Conservation (phyloP, 2,329 filamentous ascomycete genomes). For the Aquanectria penicillioides region DNA sequence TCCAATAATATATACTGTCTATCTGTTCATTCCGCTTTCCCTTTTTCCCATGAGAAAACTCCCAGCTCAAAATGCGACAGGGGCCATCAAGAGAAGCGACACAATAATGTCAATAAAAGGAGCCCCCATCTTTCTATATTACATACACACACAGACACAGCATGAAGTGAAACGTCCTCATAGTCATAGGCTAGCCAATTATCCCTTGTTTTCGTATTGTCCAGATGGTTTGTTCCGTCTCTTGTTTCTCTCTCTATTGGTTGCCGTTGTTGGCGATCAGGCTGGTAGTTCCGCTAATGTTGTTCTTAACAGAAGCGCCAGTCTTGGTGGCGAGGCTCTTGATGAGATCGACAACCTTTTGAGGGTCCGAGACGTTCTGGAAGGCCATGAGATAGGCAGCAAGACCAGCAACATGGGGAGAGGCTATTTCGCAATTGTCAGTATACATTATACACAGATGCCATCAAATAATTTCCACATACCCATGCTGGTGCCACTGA, state of each 20-base stretch:
- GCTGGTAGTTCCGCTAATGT: slow-evolving; percentile 56
- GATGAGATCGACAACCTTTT: slow-evolving; percentile 57
- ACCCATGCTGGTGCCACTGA: slow-evolving; percentile 70
- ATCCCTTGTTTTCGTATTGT: background rate
- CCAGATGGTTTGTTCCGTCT: background rate
- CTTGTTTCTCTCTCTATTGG: slow-evolving; percentile 34
- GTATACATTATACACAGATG: slow-evolving; percentile 9
- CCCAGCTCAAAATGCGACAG: slow-evolving; percentile 8
- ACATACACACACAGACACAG: slow-evolving; percentile 33
- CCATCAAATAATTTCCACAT: slow-evolving; percentile 23
- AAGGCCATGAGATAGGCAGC: slow-evolving; percentile 73
- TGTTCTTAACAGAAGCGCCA: slow-evolving; percentile 55
- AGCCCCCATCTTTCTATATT: slow-evolving; percentile 34
- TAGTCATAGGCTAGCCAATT: slow-evolving; percentile 30
- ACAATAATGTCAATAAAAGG: slow-evolving; percentile 18
- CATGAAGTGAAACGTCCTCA: slow-evolving; percentile 33
- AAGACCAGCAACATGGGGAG: slow-evolving; percentile 74
- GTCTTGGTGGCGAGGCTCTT: slow-evolving; percentile 61
- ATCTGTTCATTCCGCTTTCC: slow-evolving; percentile 19
- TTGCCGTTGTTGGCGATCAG: slow-evolving; percentile 68
- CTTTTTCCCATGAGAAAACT: slow-evolving; percentile 10
- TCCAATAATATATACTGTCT: slow-evolving; percentile 24
- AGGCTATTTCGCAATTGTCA: slow-evolving; percentile 51
- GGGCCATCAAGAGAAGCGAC: slow-evolving; percentile 14
- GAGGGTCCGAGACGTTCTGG: slow-evolving; percentile 56